A percentile compares a stretch with the other conserved stretches of the same genome.
Conservation (phyloP, 2,329 filamentous ascomycete genomes). For the Emmonsia crescens region DNA sequence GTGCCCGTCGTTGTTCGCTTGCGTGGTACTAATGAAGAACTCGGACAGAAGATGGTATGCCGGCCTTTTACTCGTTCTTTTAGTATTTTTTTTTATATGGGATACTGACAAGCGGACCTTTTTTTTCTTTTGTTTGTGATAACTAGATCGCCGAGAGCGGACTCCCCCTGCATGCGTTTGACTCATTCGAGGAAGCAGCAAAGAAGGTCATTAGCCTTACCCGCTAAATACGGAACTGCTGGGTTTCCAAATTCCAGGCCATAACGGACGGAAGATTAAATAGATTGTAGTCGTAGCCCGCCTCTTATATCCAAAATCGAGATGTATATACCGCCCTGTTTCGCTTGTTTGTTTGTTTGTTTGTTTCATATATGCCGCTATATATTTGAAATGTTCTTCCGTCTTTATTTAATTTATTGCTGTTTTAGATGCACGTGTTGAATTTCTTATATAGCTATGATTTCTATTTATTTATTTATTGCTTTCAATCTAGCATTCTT, state of each 20-base stretch:
- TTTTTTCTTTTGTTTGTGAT: not conserved
- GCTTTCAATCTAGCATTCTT: not conserved
- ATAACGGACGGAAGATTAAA: not conserved
- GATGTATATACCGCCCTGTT: not conserved
- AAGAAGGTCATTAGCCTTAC: constrained; percentile 54
- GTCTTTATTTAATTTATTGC: not conserved
- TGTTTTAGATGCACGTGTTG: not conserved
- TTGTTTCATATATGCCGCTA: not conserved
- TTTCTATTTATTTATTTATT: not conserved
- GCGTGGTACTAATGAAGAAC: constrained; percentile 61
- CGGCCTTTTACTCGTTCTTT: not conserved
- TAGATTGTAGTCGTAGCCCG: not conserved
- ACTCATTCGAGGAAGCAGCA: constrained; percentile 64
- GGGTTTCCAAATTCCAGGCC: not conserved
- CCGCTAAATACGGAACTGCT: not conserved
- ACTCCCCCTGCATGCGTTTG: constrained; percentile 58
- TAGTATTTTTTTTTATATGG: too few species aligned
- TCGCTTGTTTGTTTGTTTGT: not conserved
- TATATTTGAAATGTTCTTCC: not conserved
- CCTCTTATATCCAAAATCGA: not conserved
- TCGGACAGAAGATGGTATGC: constrained; percentile 53
- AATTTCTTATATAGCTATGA: not conserved
- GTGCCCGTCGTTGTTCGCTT: constrained; percentile 69
- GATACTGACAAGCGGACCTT: not conserved
- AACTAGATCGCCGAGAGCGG: constrained; percentile 54